These are phyloP conservation scores for Stentor roeselii DNA, from an alignment of 73 alveolate genomes.

Conservation along the genomic window DNA sequence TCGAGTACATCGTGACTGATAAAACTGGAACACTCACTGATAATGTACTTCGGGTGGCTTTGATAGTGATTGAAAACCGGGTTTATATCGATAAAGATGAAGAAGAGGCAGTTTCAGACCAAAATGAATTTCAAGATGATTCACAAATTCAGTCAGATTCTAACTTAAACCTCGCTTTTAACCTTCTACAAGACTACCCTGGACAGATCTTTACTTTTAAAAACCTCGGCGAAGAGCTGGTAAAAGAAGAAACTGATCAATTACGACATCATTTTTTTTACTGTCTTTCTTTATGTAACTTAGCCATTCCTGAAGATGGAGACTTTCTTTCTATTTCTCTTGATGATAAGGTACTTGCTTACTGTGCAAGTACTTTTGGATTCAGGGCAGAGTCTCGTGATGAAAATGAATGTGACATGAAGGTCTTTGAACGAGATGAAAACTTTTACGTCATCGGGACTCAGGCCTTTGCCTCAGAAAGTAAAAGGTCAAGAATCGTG, in stretches of 20 bases:
- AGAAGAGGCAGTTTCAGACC: neutral
- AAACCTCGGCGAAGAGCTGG: neutral
- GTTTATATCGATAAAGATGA: neutral
- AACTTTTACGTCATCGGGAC: neutral
- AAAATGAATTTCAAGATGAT: neutral
- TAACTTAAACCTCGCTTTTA: neutral
- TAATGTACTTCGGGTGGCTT: neutral
- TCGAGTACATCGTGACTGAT: slow-evolving; percentile 10
- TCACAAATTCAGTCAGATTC: no score
- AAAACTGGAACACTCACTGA: slow-evolving; percentile 15
- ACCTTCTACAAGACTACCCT: neutral
- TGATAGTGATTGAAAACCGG: neutral
- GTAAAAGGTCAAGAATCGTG: neutral
- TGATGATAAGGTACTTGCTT: neutral
- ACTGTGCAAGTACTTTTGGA: neutral
- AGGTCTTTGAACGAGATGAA: neutral
- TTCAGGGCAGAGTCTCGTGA: neutral
- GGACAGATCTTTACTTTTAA: neutral
- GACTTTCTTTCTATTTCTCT: neutral
- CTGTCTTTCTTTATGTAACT: slow-evolving; percentile 8
- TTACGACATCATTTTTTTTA: neutral
- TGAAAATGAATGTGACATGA: neutral
- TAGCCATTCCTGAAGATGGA: neutral
- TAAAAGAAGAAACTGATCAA: neutral
- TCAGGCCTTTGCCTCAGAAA: neutral